Base-by-base conservation (phyloP, 306 rosid genomes). In the Acacia melanoxylon region DNA sequence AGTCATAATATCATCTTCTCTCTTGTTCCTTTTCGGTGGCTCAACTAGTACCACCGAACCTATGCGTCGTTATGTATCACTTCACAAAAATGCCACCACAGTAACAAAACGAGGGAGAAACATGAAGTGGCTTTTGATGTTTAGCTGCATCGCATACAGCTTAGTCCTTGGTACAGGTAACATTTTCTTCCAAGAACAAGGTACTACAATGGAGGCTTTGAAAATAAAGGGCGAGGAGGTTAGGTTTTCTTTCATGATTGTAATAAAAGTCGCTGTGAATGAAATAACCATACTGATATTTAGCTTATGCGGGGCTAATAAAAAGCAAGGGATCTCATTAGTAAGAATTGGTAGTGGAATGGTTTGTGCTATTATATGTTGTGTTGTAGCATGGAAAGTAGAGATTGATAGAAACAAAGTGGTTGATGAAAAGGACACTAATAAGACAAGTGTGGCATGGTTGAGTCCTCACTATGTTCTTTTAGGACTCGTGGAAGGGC, bases 401-500 rank as follows among this genome's bases (percentile, higher is more conserved):
- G 76, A 45, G 76, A 16, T 72, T 45, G 37, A 72, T 2, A 25
- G 61, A 15, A 27, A 25, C 15, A 68, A 68, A 37, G 27, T 20
- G 51, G 49, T 2, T 13, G 2, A 29, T 2, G 20, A 27, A 1
- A 6, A 14, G 0, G 9, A 15, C 13, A 11, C 48, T 29, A 69
- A 41, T 27, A 70, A 22, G 20, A 46, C 33, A 3, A 72, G 76
- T 72, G 76, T 72, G 20, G 37, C 31, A 13, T 46, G 76, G 76
- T 16, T 72, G 19, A 15, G 61, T 27, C 76, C 76, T 25, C 76
- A 72, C 22, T 72, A 72, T 72, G 61, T 46, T 14, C 22, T 72
- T 3, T 46, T 72, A 15, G 76, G 76, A 46, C 76, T 72, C 1
- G 76, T 72, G 42, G 76, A 72, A 45, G 76, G 76, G 11, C 24